Base-by-base conservation (phyloP, 2,329 filamentous ascomycete genomes). In the Claviceps capensis region DNA sequence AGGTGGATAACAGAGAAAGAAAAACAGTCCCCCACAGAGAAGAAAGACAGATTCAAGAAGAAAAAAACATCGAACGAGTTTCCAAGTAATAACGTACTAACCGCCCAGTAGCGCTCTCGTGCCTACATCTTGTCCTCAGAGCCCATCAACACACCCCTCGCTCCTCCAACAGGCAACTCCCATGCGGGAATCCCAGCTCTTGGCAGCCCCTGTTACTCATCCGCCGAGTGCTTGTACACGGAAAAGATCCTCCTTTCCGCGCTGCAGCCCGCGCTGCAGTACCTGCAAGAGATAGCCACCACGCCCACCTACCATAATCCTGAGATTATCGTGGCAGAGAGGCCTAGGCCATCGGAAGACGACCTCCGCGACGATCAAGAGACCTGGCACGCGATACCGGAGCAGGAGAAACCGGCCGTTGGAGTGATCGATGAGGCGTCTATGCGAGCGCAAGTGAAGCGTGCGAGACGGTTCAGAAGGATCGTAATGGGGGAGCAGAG, bases 141-240 rank as follows among this genome's bases (percentile, higher is more conserved):
- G 4, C 73, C 77, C 0, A 58, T 76, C 0, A 76, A 77, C 42
- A 72, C 68, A 1, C 74, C 75, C 1, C 64, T 88, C 6, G 69
- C 76, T 0, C 76, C 77, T 0, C 69, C 76, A 1, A 61, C 71
- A 1, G 75, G 76, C 9, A 78, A 77, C 57, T 62, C 66, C 0
- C 57, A 63, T 14, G 66, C 68, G 2, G 58, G 62, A 40, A 69
- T 73, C 60, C 70, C 71, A 0, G 57, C 65, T 11, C 70, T 77
- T 44, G 83, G 84, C 5, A 85, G 79, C 56, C 84, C 85, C 4
- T 76, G 81, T 55, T 85, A 84, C 65, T 83, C 83, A n/a, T 77
- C 82, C 1, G 83, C 83, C 3, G 79, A 85, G 55, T 59, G 67
- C 1, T 62, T 72, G 37, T 72, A 80, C 60, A 69, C 69, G 7